A percentile compares a stretch with the other conserved stretches of the same genome.
These are phyloP conservation scores for Leccinum subtestaceum DNA, from an alignment of 768 basidiomycete species.

Conservation along the genomic window DNA sequence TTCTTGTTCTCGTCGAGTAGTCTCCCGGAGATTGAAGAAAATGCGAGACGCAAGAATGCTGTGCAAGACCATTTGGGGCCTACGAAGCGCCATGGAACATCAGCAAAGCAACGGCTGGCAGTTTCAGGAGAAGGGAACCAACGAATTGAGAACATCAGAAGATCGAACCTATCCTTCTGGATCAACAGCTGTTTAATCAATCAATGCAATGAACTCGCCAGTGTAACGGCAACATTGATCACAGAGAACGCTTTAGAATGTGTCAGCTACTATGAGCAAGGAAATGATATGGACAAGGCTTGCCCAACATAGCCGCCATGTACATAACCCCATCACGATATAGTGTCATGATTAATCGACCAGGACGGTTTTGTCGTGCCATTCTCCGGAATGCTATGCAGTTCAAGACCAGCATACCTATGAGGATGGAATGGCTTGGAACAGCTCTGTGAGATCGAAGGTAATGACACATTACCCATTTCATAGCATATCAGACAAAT, in stretches of 20 bases:
- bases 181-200: not conserved
- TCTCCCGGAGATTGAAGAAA: slow-evolving; percentile 25
- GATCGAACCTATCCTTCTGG: slow-evolving; percentile 8
- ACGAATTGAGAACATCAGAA: slow-evolving; percentile 20
- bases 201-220: slow-evolving; percentile 5
- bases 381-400: slow-evolving; percentile 16
- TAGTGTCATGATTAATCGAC: slow-evolving; percentile 12
- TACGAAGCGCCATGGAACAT: not conserved
- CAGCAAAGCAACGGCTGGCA: not conserved
- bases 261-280: not conserved
- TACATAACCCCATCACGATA: slow-evolving; percentile 22
- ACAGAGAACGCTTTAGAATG: slow-evolving; percentile 13
- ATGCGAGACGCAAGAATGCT: slow-evolving; percentile 25
- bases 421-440: not conserved
- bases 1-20: slow-evolving; percentile 7
- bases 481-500: slow-evolving; percentile 15
- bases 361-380: slow-evolving; percentile 7
- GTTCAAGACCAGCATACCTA: slow-evolving; percentile 20
- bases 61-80: slow-evolving; percentile 22
- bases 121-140: not conserved
- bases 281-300: not conserved
- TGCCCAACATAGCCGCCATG: slow-evolving; percentile 14
- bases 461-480: slow-evolving; percentile 2
- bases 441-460: not conserved
- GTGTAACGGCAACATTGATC: slow-evolving; percentile 13